Base-by-base conservation (phyloP, 1,139 yeast genomes). In the Groenewaldozyma auringiensis region DNA sequence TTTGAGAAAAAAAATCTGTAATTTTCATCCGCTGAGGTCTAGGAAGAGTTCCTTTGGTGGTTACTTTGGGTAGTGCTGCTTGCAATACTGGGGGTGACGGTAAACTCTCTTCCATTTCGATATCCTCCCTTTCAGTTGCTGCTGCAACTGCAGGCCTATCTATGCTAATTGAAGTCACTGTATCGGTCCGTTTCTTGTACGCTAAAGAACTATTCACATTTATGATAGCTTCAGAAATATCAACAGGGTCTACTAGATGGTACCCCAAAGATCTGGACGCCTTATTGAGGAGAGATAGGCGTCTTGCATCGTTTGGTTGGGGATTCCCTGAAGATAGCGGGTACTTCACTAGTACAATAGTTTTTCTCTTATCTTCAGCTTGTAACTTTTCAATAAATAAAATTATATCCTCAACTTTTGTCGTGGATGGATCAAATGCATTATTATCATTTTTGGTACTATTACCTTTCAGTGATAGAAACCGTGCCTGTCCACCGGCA, bases 201-300 rank as follows among this genome's bases (percentile, higher is more conserved):
- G 47, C 41, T 16, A 34, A 29, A 3, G 44, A 21, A 2, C 43
- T 31, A 41, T 48, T 45, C 6, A 47, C 49, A 1, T 43, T 34
- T 14, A 42, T 44, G 29, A 52, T 46, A 9, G 50, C 50, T n/a
- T 40, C 37, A 9, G 47, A 34, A 35, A 52, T 37, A 21, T 47
- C 53, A 11, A 42, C 41, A 18, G 48, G 48, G 18, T 42, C 51
- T 9, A 47, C 41, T 21, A 51, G 37, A 20, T 45, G 37, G 11
- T 44, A 37, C 4, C 51, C 51, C 20, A 47, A 43, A 17, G 44
- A 13, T 14, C 39, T 43, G 16, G 54, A 52, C 16, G 58, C 57
- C 20, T 47, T 46, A 20, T 48, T 43, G 37, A 49, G 4, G 3
- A 9, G 36, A 34, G 34, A 41, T 40, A 32, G 39, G n/a, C 42